Base-by-base conservation (phyloP, 805 yeast species). In the Saccharomyces jurei region DNA sequence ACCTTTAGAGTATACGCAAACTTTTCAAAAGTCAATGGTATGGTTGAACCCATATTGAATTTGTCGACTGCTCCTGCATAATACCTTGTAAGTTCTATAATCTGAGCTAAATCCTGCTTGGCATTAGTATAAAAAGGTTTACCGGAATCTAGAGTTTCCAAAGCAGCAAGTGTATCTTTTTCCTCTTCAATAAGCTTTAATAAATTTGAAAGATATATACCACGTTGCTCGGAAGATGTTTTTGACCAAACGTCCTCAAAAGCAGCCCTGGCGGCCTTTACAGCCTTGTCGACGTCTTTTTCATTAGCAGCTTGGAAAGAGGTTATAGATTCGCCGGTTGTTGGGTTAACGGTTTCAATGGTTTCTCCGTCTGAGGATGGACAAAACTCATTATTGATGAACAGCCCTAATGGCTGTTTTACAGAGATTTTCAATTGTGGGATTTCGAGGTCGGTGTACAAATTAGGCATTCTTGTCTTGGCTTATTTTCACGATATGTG, bases 61-160 rank as follows among this genome's bases (percentile, higher is more conserved):
- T 82, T 80, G 65, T 83, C 86, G 44, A 88, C 86, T 71, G 81
- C 79, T 11, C 91, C 90, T 29, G 89, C 87, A 62, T 79, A 81
- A 64, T 81, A 83, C 59, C 79, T 77, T 68, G 82, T 77, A 47
- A 80, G 78, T 57, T 74, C 77, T 32, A 80, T 76, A 31, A 81
- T 72, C 58, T 80, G 81, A 11, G 74, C 76, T 49, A 87, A 75
- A 63, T 87, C 94, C 49, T 67, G 75, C 48, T 76, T 67, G 13
- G 84, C 78, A 68, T 80, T 79, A 31, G 75, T 64, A 36, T 71
- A 63, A 52, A 73, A 74, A 13, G 83, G 77, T 60, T 81, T 81
- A 59, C 86, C 86, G 47, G 80, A 72, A 62, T 81, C 85, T 52
- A 76, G 63, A 32, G 83, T 74, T 62, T 81, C 86, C 51, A 81